These are phyloP conservation scores for Candida yuanshanica DNA, from an alignment of 805 yeast genomes.

Conservation along the genomic window DNA sequence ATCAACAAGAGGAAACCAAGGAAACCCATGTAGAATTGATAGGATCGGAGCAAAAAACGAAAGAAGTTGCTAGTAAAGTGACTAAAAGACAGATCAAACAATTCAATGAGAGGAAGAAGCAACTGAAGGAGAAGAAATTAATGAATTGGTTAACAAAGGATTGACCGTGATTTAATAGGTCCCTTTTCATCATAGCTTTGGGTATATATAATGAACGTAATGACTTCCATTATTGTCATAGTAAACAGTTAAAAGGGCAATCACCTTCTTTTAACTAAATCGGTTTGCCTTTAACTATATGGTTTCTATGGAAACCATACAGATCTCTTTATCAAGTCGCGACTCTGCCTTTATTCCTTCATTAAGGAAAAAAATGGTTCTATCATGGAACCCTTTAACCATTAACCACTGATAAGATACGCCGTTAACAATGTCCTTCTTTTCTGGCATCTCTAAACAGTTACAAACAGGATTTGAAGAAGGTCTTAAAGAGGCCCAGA, in stretches of 20 bases:
- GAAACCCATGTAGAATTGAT: neutral
- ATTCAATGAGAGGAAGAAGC: slow-evolving; percentile 4
- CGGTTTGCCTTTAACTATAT: no score
- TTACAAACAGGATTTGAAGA: slow-evolving; percentile 22
- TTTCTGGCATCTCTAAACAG: slow-evolving; percentile 26
- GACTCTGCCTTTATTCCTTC: no score
- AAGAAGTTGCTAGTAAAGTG: slow-evolving; percentile 2
- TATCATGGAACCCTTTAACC: no score
- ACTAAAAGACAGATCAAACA: slow-evolving; percentile 6
- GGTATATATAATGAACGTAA: no score
- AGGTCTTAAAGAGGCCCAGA: slow-evolving; percentile 36
- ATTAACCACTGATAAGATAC: neutral
- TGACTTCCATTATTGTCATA: no score
- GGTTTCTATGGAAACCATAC: no score
- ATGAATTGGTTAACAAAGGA: slow-evolving; percentile 8
- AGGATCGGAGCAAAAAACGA: neutral
- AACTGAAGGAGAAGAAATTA: slow-evolving; percentile 4
- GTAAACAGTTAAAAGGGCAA: no score
- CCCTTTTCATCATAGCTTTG: no score
- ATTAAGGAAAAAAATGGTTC: no score
- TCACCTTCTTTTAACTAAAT: no score
- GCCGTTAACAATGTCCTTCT: slow-evolving; percentile 25
- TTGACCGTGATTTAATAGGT: no score
- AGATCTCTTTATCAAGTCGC: no score
- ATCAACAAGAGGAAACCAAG: slow-evolving; percentile 1